Conservation (phyloP, 2,329 filamentous ascomycete genomes). For the Massarina eburnea region DNA sequence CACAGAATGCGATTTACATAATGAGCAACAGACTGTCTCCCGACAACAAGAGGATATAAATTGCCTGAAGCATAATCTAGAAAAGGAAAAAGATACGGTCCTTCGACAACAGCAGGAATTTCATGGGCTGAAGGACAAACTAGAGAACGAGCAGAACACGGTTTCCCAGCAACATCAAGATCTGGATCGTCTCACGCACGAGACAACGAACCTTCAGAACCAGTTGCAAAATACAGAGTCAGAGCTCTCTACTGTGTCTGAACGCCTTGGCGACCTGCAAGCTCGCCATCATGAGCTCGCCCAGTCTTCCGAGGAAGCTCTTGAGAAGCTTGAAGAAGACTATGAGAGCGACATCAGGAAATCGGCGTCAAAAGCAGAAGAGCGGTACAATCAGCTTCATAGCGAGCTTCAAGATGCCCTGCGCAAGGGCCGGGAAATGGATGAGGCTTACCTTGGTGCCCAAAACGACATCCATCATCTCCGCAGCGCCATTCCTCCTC, state of each 20-base stretch:
- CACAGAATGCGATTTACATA: conserved; percentile 21
- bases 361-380: conserved; percentile 13
- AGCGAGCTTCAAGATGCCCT: conserved; percentile 18
- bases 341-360: conserved; percentile 18
- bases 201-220: conserved; percentile 18
- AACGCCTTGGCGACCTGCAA: conserved; percentile 20
- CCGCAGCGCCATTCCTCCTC: conserved; percentile 16
- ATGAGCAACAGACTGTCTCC: conserved; percentile 13
- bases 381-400: conserved; percentile 18
- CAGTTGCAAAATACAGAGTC: conserved; percentile 20
- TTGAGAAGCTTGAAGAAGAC: conserved; percentile 19
- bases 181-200: conserved; percentile 22
- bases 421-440: conserved; percentile 6
- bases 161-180: conserved; percentile 18
- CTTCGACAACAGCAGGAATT: conserved; percentile 24
- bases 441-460: conserved; percentile 15
- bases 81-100: conserved; percentile 13
- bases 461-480: conserved; percentile 17
- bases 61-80: conserved; percentile 16
- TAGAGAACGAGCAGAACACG: conserved; percentile 13
- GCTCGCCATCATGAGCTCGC: conserved; percentile 20
- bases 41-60: conserved; percentile 24
- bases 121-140: conserved; percentile 17
- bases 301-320: conserved; percentile 18
- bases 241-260: conserved; percentile 16